Evolutionary conservation across 768 basidiomycete genomes (phyloP).

Genomic region (Amanita brunnescens): DNA sequence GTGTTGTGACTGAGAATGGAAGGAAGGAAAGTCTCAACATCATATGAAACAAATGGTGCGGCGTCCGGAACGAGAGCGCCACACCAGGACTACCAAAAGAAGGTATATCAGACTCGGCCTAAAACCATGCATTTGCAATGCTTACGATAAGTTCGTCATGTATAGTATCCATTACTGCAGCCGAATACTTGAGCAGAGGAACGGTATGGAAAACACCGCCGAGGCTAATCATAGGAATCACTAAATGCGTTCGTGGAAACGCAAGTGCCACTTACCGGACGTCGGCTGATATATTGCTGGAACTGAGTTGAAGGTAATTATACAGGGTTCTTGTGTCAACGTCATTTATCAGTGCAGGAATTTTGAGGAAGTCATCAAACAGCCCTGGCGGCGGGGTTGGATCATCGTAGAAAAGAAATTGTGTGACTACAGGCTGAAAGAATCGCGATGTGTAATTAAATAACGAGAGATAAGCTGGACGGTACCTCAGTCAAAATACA

Average conservation of each 20-base stretch:
- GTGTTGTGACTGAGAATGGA: conserved; percentile 28
- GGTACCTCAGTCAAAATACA: background rate
- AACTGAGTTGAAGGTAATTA: conserved; percentile 23
- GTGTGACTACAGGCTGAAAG: conserved; percentile 13
- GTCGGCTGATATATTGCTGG: conserved; percentile 19
- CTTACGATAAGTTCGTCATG: conserved; percentile 30
- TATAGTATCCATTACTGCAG: conserved; percentile 23
- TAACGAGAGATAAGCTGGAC: background rate
- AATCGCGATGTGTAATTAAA: background rate
- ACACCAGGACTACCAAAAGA: background rate
- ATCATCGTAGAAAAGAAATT: conserved; percentile 43
- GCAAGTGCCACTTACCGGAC: conserved; percentile 4
- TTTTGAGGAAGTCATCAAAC: conserved; percentile 37
- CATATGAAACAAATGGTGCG: conserved; percentile 23
- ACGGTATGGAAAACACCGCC: conserved; percentile 28
- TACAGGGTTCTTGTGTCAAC: conserved; percentile 26
- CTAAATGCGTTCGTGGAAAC: conserved; percentile 7
- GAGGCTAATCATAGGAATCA: conserved; percentile 4
- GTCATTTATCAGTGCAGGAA: conserved; percentile 24
- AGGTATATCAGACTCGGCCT: background rate
- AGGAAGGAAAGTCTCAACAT: conserved; percentile 36
- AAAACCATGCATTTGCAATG: conserved; percentile 12
- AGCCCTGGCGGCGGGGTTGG: conserved; percentile 35
- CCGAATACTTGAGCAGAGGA: conserved; percentile 22
- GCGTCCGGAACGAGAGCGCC: background rate